phyloP scores from a whole-genome alignment of 2,329 filamentous ascomycete species.

The Penicillium sp. region DNA sequence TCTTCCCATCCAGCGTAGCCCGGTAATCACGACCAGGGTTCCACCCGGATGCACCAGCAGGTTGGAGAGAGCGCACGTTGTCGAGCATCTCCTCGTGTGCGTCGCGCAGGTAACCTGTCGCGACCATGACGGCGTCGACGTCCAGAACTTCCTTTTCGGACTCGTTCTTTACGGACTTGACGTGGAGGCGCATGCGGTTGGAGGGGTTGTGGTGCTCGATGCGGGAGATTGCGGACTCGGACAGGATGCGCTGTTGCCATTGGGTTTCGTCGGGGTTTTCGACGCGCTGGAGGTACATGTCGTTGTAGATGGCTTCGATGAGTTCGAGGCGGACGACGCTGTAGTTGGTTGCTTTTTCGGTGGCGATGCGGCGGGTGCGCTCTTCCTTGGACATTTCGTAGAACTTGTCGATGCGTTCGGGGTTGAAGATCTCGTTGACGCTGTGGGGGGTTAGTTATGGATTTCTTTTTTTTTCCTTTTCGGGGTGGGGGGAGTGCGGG shows the following conservation, averaged over 20 bases:
- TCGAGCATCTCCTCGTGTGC: constrained; percentile 76
- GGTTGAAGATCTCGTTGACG: constrained; percentile 96
- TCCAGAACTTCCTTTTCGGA: constrained; percentile 63
- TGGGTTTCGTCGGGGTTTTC: constrained; percentile 66
- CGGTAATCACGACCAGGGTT: constrained; percentile 76
- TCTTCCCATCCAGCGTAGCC: constrained; percentile 68
- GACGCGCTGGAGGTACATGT: constrained; percentile 82
- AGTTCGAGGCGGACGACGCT: constrained; percentile 89
- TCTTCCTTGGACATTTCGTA: constrained; percentile 66
- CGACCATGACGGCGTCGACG: constrained; percentile 79
- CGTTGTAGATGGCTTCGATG: constrained; percentile 84
- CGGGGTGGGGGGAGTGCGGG: not conserved
- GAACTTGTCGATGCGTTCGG: constrained; percentile 75
- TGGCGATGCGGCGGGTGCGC: constrained; percentile 62
- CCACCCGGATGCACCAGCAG: constrained; percentile 59
- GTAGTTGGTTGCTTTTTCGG: constrained; percentile 87
- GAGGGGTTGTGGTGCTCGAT: constrained; percentile 56
- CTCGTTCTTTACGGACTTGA: constrained; percentile 52
- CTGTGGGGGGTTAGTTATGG: constrained; percentile 45
- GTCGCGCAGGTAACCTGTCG: constrained; percentile 81
- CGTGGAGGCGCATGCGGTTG: constrained; percentile 59
- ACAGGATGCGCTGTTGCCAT: constrained; percentile 82
- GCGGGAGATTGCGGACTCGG: constrained; percentile 65
- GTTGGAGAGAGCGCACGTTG: constrained; percentile 66
- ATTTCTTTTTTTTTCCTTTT: too few species aligned